phyloP scores from a whole-genome alignment of 164 flowering plant species.

The Kingdonia uniflora region DNA sequence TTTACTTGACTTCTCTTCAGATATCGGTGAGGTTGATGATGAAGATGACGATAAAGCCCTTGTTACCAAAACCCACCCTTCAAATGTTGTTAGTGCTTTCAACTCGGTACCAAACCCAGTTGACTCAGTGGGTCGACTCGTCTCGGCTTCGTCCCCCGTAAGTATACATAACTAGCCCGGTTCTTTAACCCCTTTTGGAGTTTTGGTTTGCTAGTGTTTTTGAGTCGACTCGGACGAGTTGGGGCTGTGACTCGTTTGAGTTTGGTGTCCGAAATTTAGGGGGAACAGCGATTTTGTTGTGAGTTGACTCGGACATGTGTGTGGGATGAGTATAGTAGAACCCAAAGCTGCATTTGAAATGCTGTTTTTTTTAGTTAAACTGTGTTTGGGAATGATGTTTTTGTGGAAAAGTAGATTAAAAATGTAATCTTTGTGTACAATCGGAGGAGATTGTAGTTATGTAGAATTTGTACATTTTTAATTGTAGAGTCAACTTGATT shows the following conservation, averaged over 20 bases:
- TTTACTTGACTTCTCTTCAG: constrained; percentile 35
- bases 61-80: constrained; percentile 4
- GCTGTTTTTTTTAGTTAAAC: too few relatives aligned
- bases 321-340: too few relatives aligned
- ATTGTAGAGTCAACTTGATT: too few relatives aligned
- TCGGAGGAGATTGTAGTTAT: too few relatives aligned
- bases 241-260: neutral
- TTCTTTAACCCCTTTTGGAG: too few relatives aligned
- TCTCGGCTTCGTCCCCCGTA: neutral
- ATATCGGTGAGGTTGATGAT: constrained; percentile 27
- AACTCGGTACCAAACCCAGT: constrained; percentile 4
- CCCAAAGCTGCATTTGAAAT: too few relatives aligned
- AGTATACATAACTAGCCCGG: too few relatives aligned
- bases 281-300: too few relatives aligned
- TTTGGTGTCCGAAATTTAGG: neutral
- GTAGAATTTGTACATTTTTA: too few relatives aligned
- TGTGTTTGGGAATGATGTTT: too few relatives aligned
- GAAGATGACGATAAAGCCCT: constrained; percentile 4
- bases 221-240: constrained; percentile 2
- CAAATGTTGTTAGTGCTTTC: neutral
- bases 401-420: too few relatives aligned
- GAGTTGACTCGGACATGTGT: neutral
- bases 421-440: too few relatives aligned
- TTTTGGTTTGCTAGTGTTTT: neutral
- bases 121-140: neutral